Evolutionary conservation across 2,329 filamentous ascomycete genomes (phyloP), one percentile per base, ranked within the genome.

Genomic region (Metarhizium brunneum): DNA sequence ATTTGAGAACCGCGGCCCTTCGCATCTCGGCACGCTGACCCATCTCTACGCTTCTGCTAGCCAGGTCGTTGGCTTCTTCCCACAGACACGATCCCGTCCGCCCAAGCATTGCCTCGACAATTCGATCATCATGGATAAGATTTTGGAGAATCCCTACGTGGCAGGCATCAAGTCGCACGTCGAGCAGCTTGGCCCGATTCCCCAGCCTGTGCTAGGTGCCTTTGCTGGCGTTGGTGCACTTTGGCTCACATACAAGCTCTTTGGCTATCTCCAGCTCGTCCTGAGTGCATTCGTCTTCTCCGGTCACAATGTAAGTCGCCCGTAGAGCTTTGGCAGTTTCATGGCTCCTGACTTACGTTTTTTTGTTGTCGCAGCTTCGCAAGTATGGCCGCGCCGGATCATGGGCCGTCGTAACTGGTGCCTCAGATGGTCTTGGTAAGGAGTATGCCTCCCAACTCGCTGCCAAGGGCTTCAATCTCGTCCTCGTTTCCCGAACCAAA

Each of bases 401-500:
- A 57, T 99, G 92, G 92, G 94, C 90, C 36, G 83, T 99, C 55
- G 82, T 99, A 45, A 99, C 94, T 30, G 94, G 94, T 60, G 94
- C 92, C 53, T 96, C 92, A 11, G 94, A 99, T 72, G 95, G 94
- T 61, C 85, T 99, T 60, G 94, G 94, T 69, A 97, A 96, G 74
- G 94, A 99, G 75, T 99, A 90, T 69, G 90, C 92, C 42, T 80
- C 87, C 36, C 91, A 97, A 71, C 85, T 99, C 56, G 92, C 94
- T 29, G 78, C 83, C 59, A 92, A 94, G 69, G 92, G 92, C 65
- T 99, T 92, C 83, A 97, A 96, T 74, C 79, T 97, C 64, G 77
- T 99, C 59, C 89, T 99, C 63, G 86, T 99, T 59, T 97, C 94
- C 49, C 92, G 95, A 65, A 97, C 95, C n/a, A 81, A 88, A 63